Percentiles rank a stretch among this genome's conserved stretches.
These are phyloP conservation scores for Phytophthora agathidicida DNA, from an alignment of 352 stramenopile species.

Conservation along the genomic window DNA sequence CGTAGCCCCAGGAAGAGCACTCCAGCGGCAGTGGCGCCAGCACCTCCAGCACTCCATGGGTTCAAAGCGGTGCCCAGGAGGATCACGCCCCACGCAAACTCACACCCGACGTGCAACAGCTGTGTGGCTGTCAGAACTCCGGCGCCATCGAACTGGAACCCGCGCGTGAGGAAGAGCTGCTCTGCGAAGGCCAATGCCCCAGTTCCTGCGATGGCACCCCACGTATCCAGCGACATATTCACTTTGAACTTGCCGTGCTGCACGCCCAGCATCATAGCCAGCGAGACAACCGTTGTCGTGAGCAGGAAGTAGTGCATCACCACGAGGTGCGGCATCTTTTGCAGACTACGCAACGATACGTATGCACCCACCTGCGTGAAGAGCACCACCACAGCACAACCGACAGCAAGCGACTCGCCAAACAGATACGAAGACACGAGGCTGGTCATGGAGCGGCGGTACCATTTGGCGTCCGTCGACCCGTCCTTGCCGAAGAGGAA, in stretches of 20 bases:
- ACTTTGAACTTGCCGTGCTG: constrained; percentile 40
- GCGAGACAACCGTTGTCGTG: constrained; percentile 45
- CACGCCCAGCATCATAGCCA: constrained; percentile 29
- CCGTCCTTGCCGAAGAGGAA: constrained; percentile 49
- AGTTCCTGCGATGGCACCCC: constrained; percentile 39
- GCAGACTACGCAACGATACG: constrained; percentile 47
- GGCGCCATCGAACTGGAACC: constrained; percentile 66
- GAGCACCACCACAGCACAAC: constrained; percentile 36
- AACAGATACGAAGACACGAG: constrained; percentile 36
- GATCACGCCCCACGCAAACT: constrained; percentile 55
- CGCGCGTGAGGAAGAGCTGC: constrained; percentile 63
- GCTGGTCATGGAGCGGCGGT: constrained; percentile 31
- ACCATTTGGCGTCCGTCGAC: constrained; percentile 32
- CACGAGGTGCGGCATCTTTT: constrained; percentile 57
- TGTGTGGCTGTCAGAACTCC: constrained; percentile 55
- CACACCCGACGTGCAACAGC: constrained; percentile 58
- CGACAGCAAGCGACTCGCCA: constrained; percentile 33
- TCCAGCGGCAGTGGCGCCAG: constrained; percentile 40
- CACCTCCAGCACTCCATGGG: constrained; percentile 50
- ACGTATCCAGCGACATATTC: constrained; percentile 22
- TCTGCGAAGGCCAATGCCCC: constrained; percentile 51
- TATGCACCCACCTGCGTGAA: constrained; percentile 46
- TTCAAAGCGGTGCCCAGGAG: constrained; percentile 47
- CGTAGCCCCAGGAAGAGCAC: constrained; percentile 28
- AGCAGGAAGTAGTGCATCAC: constrained; percentile 71